A percentile compares a stretch with the other conserved stretches of the same genome.
Conservation (phyloP, 306 rosid genomes). For the Cucurbita maxima region DNA sequence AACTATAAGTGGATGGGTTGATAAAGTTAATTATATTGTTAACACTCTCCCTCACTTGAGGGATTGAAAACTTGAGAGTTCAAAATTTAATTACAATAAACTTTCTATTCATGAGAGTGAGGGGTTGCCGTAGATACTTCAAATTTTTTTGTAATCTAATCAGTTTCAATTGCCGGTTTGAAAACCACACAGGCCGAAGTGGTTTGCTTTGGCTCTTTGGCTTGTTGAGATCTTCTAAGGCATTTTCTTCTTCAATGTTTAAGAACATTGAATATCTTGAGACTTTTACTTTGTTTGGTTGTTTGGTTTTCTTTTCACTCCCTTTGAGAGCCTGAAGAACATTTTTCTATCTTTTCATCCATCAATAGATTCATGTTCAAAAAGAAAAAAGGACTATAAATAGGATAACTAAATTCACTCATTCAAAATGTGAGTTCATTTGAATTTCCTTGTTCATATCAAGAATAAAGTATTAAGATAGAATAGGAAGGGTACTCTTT, state of each 20-base stretch:
- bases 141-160: no score
- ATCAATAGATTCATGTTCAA: neutral
- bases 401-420: neutral
- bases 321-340: neutral
- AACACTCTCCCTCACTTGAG: no score
- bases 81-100: no score
- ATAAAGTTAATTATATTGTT: no score
- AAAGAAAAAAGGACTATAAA: neutral
- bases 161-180: no score
- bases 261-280: no score
- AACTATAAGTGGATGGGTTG: no score
- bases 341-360: neutral
- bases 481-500: neutral
- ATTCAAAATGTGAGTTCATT: neutral
- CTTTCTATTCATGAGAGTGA: no score
- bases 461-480: neutral
- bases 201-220: neutral
- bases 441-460: neutral
- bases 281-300: neutral
- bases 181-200: no score
- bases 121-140: no score
- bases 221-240: neutral
- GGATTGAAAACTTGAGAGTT: no score
- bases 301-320: neutral
- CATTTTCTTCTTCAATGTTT: neutral